phyloP scores from a whole-genome alignment of 2,329 filamentous ascomycete genomes.

The Neodidymelliopsis sp. region DNA sequence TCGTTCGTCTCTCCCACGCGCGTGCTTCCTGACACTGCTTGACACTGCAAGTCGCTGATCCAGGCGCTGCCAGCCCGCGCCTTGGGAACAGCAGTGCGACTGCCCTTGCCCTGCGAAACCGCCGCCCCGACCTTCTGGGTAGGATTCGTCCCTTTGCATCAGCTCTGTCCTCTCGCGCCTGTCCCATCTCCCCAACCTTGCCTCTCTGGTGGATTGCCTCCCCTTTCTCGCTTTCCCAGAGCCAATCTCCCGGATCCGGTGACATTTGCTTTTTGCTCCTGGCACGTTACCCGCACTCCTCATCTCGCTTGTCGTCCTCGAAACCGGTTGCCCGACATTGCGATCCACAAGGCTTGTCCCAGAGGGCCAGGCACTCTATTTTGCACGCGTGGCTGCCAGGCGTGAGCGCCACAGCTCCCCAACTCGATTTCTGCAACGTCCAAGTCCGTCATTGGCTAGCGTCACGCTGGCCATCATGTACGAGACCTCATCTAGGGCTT shows the following conservation, averaged over 20 bases:
- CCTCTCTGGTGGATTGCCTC: constrained; percentile 1
- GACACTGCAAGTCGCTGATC: neutral
- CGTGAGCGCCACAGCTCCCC: constrained; percentile 30
- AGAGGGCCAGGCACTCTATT: constrained; percentile 10
- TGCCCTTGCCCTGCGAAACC: neutral
- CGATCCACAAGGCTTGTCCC: constrained; percentile 1
- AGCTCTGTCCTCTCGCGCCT: neutral
- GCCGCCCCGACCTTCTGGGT: neutral
- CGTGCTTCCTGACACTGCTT: neutral
- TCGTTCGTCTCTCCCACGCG: neutral
- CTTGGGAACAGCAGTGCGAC: constrained; percentile 2
- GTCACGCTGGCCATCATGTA: constrained; percentile 18
- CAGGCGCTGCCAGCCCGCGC: neutral
- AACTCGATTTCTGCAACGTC: constrained; percentile 7
- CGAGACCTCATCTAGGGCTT: constrained; percentile 14
- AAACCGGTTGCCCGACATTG: constrained; percentile 7
- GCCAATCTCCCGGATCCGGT: constrained; percentile 25
- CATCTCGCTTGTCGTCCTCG: constrained; percentile 22
- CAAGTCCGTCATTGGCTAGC: constrained; percentile 23
- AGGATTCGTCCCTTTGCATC: neutral
- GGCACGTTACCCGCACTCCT: constrained; percentile 19
- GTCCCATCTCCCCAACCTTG: neutral
- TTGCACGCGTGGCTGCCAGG: constrained; percentile 27
- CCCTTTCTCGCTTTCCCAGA: constrained; percentile 11
- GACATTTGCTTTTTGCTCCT: constrained; percentile 20